Conservation (phyloP, 2,329 filamentous ascomycete genomes). For the Cladorrhinum sp. region DNA sequence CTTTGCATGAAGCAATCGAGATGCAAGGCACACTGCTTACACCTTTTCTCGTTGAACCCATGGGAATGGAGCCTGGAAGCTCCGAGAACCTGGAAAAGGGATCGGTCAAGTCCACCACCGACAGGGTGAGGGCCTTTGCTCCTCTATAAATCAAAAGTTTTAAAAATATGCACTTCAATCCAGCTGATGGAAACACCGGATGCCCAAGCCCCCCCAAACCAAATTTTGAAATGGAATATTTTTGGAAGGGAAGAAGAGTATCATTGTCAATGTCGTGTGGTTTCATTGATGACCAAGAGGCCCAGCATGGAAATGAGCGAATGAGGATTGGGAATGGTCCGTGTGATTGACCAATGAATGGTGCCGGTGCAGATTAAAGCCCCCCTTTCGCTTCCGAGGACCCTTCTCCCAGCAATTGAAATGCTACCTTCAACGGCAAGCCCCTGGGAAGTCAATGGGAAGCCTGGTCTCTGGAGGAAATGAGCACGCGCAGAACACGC, state of each 20-base stretch:
- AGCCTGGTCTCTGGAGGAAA: neutral
- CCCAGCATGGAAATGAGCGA: constrained; percentile 4
- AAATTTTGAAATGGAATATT: neutral
- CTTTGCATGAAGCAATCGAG: neutral
- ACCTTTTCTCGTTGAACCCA: neutral
- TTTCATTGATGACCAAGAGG: neutral
- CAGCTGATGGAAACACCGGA: neutral
- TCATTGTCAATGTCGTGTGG: neutral
- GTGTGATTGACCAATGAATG: constrained; percentile 7
- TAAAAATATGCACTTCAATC: too few species aligned
- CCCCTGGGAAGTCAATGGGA: neutral
- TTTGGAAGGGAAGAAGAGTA: neutral
- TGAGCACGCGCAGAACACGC: constrained; percentile 3
- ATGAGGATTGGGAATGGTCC: neutral
- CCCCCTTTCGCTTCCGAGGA: constrained; percentile 6
- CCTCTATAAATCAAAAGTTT: neutral
- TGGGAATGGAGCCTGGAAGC: neutral
- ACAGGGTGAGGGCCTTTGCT: neutral
- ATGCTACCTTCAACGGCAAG: neutral
- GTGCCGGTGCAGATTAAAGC: neutral
- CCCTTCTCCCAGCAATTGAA: neutral
- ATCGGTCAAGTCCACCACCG: neutral
- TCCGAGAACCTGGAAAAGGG: neutral
- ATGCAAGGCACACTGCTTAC: neutral
- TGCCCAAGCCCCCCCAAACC: neutral